These are phyloP conservation scores for Ustilago bromivora DNA, from an alignment of 1,284 basidiomycete genomes.

Conservation along the genomic window DNA sequence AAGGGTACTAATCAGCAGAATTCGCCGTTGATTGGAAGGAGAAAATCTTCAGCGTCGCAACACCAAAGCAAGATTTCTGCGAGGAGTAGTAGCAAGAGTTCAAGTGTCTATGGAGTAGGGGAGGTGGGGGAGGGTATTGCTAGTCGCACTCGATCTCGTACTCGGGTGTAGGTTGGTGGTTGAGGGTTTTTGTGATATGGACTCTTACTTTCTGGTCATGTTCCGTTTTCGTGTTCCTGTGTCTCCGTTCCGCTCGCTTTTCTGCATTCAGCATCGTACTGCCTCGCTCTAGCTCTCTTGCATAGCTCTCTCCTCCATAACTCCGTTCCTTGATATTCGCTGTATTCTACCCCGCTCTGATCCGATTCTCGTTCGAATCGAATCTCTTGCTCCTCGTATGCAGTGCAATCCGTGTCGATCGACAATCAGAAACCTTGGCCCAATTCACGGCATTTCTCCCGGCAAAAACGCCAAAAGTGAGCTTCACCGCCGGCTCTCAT, in stretches of 20 bases:
- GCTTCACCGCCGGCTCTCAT: too few species aligned
- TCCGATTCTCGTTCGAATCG: too few species aligned
- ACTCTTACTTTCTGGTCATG: background rate
- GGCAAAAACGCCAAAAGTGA: too few species aligned
- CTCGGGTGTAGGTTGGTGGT: constrained; percentile 15
- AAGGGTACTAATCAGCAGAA: background rate
- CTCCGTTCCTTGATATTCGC: background rate
- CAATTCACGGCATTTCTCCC: too few species aligned
- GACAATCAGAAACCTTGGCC: too few species aligned
- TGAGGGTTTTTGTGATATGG: background rate
- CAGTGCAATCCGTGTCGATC: too few species aligned
- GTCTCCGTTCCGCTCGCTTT: background rate
- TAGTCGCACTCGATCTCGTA: constrained; percentile 39
- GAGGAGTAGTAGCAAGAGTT: constrained; percentile 26
- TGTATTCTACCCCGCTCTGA: background rate
- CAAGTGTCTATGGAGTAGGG: constrained; percentile 8
- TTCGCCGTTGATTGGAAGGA: background rate
- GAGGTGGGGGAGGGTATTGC: constrained; percentile 29
- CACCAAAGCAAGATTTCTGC: constrained; percentile 31
- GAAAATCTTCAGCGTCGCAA: constrained; percentile 22
- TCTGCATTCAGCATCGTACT: background rate
- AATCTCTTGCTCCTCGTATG: too few species aligned
- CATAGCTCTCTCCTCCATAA: too few species aligned
- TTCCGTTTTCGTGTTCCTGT: background rate
- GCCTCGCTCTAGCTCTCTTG: background rate